Evolutionary conservation across 768 basidiomycete genomes (phyloP).

Genomic region (Neoboletus brunneissimus): DNA sequence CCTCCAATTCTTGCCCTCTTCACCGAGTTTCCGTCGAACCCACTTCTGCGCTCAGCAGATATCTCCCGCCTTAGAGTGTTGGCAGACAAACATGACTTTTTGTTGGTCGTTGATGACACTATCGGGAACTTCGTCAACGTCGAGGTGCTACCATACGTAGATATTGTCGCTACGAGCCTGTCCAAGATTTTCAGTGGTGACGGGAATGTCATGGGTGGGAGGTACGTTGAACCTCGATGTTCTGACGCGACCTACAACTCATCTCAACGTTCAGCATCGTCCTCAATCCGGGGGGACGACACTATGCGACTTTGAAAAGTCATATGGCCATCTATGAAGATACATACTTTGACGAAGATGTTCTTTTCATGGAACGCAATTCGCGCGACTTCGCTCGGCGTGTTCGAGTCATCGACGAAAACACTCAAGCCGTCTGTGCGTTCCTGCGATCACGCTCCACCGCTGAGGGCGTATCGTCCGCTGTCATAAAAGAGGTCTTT

Average conservation of each 20-base stretch:
- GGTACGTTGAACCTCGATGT: constrained; percentile 48
- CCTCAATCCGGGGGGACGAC: constrained; percentile 73
- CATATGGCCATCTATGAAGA: constrained; percentile 74
- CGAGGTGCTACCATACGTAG: constrained; percentile 80
- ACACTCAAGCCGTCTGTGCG: constrained; percentile 80
- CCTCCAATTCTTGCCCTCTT: constrained; percentile 79
- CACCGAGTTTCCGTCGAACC: constrained; percentile 95
- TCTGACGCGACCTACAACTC: not conserved
- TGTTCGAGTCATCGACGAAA: constrained; percentile 71
- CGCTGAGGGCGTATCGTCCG: constrained; percentile 33
- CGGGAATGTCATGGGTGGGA: constrained; percentile 96
- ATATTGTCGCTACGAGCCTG: constrained; percentile 88
- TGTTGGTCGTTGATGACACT: constrained; percentile 90
- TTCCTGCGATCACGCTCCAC: constrained; percentile 62
- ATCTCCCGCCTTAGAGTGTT: constrained; percentile 69
- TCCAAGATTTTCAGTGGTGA: constrained; percentile 95
- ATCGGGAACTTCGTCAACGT: constrained; percentile 95
- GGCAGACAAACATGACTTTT: constrained; percentile 85
- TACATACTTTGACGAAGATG: constrained; percentile 85
- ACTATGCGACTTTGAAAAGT: constrained; percentile 65
- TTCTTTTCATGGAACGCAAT: constrained; percentile 96
- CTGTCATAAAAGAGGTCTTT: constrained; percentile 76
- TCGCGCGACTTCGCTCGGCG: constrained; percentile 87
- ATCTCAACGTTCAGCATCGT: constrained; percentile 57
- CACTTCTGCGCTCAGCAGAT: constrained; percentile 82